A percentile compares a stretch with the other conserved stretches of the same genome.
These are phyloP conservation scores for Mycena alexandri DNA, from an alignment of 768 basidiomycete genomes.

Conservation along the genomic window DNA sequence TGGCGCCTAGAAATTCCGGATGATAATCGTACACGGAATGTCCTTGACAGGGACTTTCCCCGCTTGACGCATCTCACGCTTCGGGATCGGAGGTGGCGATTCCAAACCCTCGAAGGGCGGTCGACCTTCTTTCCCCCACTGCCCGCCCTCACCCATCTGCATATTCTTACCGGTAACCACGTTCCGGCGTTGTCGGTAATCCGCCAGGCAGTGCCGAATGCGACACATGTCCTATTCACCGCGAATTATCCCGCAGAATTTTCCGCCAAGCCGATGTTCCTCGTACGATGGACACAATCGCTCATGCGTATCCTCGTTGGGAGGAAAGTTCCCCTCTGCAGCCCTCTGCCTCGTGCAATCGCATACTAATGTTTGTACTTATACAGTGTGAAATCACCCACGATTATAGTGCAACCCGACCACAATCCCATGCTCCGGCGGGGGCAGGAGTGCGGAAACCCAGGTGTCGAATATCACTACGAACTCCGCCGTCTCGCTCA, in stretches of 20 bases:
- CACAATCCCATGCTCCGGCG: constrained; percentile 5
- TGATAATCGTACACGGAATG: constrained; percentile 19
- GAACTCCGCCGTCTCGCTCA: constrained; percentile 21
- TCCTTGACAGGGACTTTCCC: constrained; percentile 24
- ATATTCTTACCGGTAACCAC: constrained; percentile 9
- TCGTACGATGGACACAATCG: constrained; percentile 10
- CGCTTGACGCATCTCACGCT: constrained; percentile 17
- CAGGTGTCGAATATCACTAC: constrained; percentile 7
- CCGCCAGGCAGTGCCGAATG: constrained; percentile 19
- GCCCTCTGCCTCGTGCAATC: background rate
- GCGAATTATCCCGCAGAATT: constrained; percentile 17
- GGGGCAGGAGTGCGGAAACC: constrained; percentile 12
- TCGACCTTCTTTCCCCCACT: constrained; percentile 15
- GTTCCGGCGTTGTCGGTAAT: constrained; percentile 4
- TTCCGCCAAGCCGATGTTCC: background rate
- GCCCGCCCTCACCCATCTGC: constrained; percentile 30
- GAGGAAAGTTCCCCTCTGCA: background rate
- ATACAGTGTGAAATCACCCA: constrained; percentile 2
- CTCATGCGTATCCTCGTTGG: background rate
- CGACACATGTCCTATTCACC: constrained; percentile 23
- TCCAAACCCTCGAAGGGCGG: constrained; percentile 4
- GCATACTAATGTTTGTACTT: background rate
- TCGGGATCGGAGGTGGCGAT: constrained; percentile 18
- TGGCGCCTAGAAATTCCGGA: background rate
- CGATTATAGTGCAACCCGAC: constrained; percentile 14